These are phyloP conservation scores for Simplicillium sp. DNA, from an alignment of 2,329 filamentous ascomycete genomes.

Conservation along the genomic window DNA sequence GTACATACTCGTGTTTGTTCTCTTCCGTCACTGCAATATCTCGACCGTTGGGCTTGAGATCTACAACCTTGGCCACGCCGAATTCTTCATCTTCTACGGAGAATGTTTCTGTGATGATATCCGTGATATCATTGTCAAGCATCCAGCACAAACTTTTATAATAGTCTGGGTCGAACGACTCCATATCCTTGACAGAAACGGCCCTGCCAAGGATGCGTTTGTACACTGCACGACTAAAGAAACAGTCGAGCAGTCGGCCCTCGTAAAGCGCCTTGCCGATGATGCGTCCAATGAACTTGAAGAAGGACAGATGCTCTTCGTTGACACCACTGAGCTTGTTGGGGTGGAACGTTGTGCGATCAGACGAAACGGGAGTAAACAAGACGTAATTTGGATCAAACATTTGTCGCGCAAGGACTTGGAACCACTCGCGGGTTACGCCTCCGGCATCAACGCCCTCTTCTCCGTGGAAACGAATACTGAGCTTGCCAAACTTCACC, in stretches of 20 bases:
- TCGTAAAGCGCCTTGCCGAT: conserved; percentile 98
- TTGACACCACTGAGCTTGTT: conserved; percentile 93
- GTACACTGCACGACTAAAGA: conserved; percentile 98
- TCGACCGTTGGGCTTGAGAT: conserved; percentile 78
- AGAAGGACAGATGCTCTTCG: conserved; percentile 91
- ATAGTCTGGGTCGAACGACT: conserved; percentile 95
- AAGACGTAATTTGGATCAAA: conserved; percentile 97
- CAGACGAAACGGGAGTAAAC: conserved; percentile 92
- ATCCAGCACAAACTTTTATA: conserved; percentile 99
- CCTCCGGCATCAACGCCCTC: conserved; percentile 97
- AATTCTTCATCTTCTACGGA: conserved; percentile 92
- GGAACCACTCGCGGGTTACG: conserved; percentile 98
- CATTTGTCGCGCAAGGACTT: conserved; percentile 94
- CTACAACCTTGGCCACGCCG: conserved; percentile 77
- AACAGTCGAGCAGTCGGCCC: conserved; percentile 89
- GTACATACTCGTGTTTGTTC: conserved; percentile 97
- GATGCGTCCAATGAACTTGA: conserved; percentile 98
- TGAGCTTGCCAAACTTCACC: conserved; percentile 98
- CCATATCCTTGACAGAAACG: conserved; percentile 98
- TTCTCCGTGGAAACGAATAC: conserved; percentile 93
- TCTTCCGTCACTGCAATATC: conserved; percentile 93
- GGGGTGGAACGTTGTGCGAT: conserved; percentile 96
- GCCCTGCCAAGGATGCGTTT: conserved; percentile 92
- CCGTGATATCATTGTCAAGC: conserved; percentile 95
- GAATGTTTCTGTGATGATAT: conserved; percentile 94